These are phyloP conservation scores for Saposhnikovia divaricata DNA, from an alignment of 129 eudicot species.

Conservation along the genomic window DNA sequence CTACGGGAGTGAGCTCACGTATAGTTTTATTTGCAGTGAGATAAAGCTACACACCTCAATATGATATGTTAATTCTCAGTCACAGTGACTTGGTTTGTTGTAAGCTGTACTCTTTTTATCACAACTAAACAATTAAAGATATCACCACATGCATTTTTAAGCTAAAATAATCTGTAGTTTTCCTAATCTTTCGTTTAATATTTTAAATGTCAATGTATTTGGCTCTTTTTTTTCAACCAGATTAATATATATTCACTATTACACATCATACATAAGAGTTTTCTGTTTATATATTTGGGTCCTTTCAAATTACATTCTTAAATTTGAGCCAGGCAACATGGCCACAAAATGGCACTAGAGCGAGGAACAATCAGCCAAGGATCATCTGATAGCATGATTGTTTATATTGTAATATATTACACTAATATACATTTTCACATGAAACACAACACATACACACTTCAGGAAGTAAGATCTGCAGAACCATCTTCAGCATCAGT, in stretches of 20 bases:
- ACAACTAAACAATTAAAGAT: not conserved
- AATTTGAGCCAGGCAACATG: not conserved
- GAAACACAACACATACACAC: not conserved
- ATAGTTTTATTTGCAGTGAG: too few species aligned
- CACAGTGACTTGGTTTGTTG: not conserved
- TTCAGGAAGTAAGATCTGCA: not conserved
- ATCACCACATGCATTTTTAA: not conserved
- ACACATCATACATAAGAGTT: not conserved
- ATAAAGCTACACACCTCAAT: not conserved
- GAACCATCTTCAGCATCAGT: slow-evolving; percentile 9
- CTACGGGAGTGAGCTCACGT: not conserved
- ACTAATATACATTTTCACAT: not conserved
- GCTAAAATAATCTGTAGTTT: too few species aligned
- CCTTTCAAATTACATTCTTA: not conserved
- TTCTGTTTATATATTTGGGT: not conserved
- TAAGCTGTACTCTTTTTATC: not conserved
- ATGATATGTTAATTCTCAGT: not conserved
- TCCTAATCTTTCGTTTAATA: too few species aligned
- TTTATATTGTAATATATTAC: not conserved
- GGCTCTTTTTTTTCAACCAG: too few species aligned
- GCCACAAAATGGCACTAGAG: not conserved
- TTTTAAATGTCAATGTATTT: too few species aligned
- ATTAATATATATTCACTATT: too few species aligned
- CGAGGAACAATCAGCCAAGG: not conserved
- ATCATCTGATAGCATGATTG: not conserved